phyloP scores from a whole-genome alignment of 2,329 filamentous ascomycete species.

The Clonostachys byssicola region DNA sequence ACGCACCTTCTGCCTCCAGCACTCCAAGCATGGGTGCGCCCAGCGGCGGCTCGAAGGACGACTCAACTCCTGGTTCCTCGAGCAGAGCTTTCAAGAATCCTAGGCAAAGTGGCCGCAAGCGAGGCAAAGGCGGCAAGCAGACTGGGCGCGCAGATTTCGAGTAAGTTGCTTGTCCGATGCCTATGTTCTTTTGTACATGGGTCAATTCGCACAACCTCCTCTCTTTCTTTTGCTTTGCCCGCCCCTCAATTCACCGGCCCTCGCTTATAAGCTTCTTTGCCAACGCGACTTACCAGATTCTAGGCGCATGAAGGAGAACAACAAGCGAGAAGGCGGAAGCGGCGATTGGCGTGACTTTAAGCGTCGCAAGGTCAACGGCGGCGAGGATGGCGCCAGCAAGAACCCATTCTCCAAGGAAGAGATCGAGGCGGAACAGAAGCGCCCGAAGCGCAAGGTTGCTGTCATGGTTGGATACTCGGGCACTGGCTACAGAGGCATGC shows the following conservation, averaged over 20 bases:
- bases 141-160: slow-evolving; percentile 15
- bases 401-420: slow-evolving; percentile 60
- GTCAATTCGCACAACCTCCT: too few species aligned
- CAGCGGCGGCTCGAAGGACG: background rate
- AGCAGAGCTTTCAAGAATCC: slow-evolving; percentile 1
- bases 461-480: slow-evolving; percentile 95
- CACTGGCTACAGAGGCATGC: slow-evolving; percentile 96
- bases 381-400: background rate
- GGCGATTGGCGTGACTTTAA: slow-evolving; percentile 34
- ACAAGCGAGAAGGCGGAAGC: background rate
- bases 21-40: background rate
- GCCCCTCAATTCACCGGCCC: background rate
- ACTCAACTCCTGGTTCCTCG: background rate
- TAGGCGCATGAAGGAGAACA: slow-evolving; percentile 21
- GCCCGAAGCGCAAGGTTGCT: slow-evolving; percentile 93
- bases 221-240: background rate
- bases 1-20: slow-evolving; percentile 1
- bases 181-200: background rate
- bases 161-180: slow-evolving; percentile 2
- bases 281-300: slow-evolving; percentile 21
- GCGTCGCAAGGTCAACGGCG: slow-evolving; percentile 29
- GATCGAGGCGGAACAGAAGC: slow-evolving; percentile 80
- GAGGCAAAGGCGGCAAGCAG: slow-evolving; percentile 1
- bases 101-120: slow-evolving; percentile 2
- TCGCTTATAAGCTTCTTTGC: background rate